Percentiles rank a stretch among this genome's conserved stretches.
phyloP scores from a whole-genome alignment of 805 yeast species.

The Candida coquimbonensis region DNA sequence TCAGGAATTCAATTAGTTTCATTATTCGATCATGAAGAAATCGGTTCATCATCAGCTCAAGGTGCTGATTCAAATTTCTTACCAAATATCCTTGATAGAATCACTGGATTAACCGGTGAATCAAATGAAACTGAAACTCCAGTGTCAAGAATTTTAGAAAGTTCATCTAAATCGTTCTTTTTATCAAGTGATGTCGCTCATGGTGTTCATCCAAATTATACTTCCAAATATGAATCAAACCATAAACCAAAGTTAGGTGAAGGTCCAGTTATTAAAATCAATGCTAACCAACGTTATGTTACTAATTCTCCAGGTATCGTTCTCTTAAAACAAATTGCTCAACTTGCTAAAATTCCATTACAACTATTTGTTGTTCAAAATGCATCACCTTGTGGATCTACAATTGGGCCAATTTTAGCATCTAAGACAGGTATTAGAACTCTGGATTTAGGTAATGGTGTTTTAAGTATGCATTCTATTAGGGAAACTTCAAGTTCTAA shows the following conservation, averaged over 20 bases:
- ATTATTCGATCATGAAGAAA: constrained; percentile 92
- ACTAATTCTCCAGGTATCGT: constrained; percentile 90
- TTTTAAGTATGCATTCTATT: constrained; percentile 87
- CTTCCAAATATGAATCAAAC: constrained; percentile 61
- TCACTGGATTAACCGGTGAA: constrained; percentile 40
- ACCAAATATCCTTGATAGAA: constrained; percentile 67
- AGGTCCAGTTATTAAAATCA: constrained; percentile 90
- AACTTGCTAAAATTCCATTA: constrained; percentile 63
- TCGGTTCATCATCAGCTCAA: constrained; percentile 90
- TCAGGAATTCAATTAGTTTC: constrained; percentile 67
- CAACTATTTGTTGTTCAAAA: constrained; percentile 92
- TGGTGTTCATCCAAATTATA: constrained; percentile 92
- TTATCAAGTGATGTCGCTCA: constrained; percentile 96
- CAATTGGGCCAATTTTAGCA: constrained; percentile 91
- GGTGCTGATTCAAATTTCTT: constrained; percentile 94
- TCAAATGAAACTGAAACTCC: constrained; percentile 15
- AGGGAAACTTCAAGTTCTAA: constrained; percentile 84
- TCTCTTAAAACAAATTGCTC: constrained; percentile 65
- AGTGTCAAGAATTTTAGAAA: constrained; percentile 39
- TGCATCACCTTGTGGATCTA: constrained; percentile 92
- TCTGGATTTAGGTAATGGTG: constrained; percentile 86
- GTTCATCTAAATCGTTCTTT: constrained; percentile 74
- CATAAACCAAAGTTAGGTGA: constrained; percentile 77
- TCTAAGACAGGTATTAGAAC: constrained; percentile 84
- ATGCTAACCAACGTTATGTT: constrained; percentile 93